These are phyloP conservation scores for Yamadazyma dendronema DNA, from an alignment of 1,139 yeast species.

Conservation along the genomic window DNA sequence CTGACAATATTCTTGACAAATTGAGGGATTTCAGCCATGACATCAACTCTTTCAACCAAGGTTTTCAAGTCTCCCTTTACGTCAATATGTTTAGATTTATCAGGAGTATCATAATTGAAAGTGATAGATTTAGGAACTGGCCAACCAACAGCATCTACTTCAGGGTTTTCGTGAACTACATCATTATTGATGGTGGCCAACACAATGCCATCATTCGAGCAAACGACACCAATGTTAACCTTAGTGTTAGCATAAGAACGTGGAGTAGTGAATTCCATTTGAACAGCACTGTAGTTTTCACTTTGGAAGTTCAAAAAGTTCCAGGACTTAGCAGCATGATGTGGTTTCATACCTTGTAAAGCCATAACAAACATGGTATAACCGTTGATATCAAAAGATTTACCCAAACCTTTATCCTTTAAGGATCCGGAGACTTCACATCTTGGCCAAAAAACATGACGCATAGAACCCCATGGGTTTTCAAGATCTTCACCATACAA, in stretches of 20 bases:
- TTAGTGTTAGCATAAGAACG: constrained; percentile 79
- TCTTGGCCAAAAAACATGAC: constrained; percentile 96
- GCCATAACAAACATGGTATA: constrained; percentile 92
- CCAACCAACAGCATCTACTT: constrained; percentile 86
- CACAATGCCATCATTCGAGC: constrained; percentile 61
- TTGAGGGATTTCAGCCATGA: constrained; percentile 94
- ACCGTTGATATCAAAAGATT: constrained; percentile 44
- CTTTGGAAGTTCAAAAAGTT: constrained; percentile 91
- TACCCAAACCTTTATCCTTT: constrained; percentile 22
- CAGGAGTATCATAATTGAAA: constrained; percentile 44
- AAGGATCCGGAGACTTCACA: constrained; percentile 68
- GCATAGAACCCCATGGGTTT: constrained; percentile 96
- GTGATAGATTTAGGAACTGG: constrained; percentile 71
- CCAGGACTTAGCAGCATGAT: constrained; percentile 97
- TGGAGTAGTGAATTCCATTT: constrained; percentile 97
- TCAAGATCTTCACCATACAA: constrained; percentile 76
- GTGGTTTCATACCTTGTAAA: constrained; percentile 99
- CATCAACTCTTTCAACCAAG: constrained; percentile 88
- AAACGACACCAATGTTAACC: constrained; percentile 76
- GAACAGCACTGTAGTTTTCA: constrained; percentile 65
- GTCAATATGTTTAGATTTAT: constrained; percentile 34
- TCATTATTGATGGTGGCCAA: constrained; percentile 67
- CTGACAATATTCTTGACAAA: constrained; percentile 91
- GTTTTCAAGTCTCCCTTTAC: constrained; percentile 55
- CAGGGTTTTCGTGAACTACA: constrained; percentile 58